phyloP scores from a whole-genome alignment of 2,329 filamentous ascomycete genomes.

The Monosporascus sp. region DNA sequence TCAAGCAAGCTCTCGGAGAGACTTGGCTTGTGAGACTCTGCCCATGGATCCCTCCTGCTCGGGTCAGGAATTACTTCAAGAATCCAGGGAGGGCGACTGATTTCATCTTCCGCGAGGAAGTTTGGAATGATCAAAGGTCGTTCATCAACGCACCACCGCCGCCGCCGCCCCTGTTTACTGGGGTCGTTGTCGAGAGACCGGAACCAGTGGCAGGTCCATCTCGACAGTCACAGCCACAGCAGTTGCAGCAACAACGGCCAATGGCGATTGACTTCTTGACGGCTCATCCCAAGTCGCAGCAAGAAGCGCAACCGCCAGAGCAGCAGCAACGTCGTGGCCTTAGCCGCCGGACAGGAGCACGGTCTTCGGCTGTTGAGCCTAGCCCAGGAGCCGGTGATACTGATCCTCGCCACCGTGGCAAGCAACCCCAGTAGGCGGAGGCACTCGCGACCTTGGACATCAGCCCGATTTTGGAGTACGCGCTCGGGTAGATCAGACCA shows the following conservation, averaged over 20 bases:
- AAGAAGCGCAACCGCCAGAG: background rate
- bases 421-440: background rate
- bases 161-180: background rate
- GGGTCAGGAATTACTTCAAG: background rate
- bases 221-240: too few relatives aligned
- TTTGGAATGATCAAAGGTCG: background rate
- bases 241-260: background rate
- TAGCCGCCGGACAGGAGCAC: background rate
- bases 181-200: background rate
- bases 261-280: background rate
- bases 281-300: background rate
- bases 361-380: background rate
- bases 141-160: background rate
- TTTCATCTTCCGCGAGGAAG: background rate
- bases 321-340: background rate
- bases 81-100: background rate
- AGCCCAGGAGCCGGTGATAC: background rate
- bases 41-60: background rate
- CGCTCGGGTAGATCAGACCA: background rate
- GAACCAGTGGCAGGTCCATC: background rate
- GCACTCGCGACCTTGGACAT: background rate
- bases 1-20: background rate
- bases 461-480: background rate
- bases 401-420: background rate
- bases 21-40: background rate